These are phyloP conservation scores for Trebouxia sp. DNA, from an alignment of 139 green algal genomes.

Conservation along the genomic window DNA sequence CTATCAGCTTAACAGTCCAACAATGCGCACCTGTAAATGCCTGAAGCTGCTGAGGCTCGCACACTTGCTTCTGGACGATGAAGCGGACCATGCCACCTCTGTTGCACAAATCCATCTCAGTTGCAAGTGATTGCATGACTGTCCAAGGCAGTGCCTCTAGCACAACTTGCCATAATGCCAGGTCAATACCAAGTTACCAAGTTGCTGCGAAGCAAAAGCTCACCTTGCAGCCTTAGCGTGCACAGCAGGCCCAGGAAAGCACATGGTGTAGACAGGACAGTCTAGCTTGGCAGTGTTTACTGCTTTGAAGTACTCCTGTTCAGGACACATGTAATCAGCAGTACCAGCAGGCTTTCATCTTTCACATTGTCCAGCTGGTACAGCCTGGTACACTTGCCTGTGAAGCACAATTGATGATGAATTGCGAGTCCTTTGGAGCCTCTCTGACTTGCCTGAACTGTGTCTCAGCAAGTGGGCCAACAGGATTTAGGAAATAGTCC, in stretches of 20 bases:
- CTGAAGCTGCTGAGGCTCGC: conserved; percentile 31
- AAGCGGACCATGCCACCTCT: conserved; percentile 36
- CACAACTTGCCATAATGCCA: neutral
- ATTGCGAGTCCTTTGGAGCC: neutral
- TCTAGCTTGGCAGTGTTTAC: neutral
- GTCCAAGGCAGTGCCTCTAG: no score
- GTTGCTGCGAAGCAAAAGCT: neutral
- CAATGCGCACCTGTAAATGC: neutral
- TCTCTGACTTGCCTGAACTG: neutral
- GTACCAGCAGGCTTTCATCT: neutral
- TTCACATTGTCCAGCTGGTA: neutral
- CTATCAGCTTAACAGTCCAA: neutral
- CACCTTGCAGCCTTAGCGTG: conserved; percentile 6
- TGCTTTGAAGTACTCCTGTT: conserved; percentile 29
- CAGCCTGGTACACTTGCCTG: neutral
- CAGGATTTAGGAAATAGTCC: neutral
- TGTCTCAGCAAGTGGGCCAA: neutral
- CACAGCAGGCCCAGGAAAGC: conserved; percentile 6
- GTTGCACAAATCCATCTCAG: neutral
- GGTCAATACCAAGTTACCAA: neutral
- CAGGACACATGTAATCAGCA: neutral
- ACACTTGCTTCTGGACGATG: conserved; percentile 30
- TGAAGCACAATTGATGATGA: conserved; percentile 30
- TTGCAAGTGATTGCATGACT: neutral
- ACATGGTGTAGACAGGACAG: conserved; percentile 20